These are phyloP conservation scores for Saprolegnia diclina DNA, from an alignment of 352 stramenopile species.

Conservation along the genomic window DNA sequence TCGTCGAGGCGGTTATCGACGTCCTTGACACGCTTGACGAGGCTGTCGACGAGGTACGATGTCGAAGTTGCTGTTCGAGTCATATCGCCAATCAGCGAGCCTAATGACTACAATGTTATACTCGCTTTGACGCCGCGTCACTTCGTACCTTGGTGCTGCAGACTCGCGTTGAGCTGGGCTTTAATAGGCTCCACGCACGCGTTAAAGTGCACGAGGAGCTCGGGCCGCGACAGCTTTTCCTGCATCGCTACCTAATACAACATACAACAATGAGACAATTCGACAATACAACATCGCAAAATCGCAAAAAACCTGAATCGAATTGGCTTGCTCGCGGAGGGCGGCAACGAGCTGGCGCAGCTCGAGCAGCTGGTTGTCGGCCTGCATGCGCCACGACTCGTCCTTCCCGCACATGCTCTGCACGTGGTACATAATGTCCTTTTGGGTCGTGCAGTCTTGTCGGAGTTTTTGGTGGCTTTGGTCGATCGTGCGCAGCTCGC, in stretches of 20 bases:
- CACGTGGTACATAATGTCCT: constrained; percentile 74
- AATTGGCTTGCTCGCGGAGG: constrained; percentile 62
- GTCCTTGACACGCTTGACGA: constrained; percentile 12
- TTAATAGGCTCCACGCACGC: constrained; percentile 75
- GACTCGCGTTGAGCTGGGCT: constrained; percentile 59
- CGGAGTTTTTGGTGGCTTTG: constrained; percentile 69
- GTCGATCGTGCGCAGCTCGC: constrained; percentile 69
- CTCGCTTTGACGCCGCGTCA: no score
- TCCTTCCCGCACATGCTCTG: constrained; percentile 81
- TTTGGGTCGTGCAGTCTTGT: constrained; percentile 74
- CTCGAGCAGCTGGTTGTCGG: constrained; percentile 74
- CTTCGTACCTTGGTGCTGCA: constrained; percentile 52
- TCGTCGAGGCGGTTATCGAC: background rate
- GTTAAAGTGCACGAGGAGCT: constrained; percentile 78
- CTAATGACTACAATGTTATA: no score
- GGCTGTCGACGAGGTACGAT: constrained; percentile 25
- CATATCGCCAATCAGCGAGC: constrained; percentile 64
- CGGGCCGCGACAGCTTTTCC: constrained; percentile 65
- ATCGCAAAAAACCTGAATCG: constrained; percentile 33
- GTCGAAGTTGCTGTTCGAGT: constrained; percentile 52
- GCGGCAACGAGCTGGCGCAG: constrained; percentile 64
- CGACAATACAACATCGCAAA: no score
- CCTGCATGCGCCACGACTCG: constrained; percentile 78
- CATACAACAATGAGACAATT: no score
- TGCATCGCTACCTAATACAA: constrained; percentile 38